Base-by-base conservation (phyloP, 176 grass and related monocot species). In the Tillandsia leiboldiana region DNA sequence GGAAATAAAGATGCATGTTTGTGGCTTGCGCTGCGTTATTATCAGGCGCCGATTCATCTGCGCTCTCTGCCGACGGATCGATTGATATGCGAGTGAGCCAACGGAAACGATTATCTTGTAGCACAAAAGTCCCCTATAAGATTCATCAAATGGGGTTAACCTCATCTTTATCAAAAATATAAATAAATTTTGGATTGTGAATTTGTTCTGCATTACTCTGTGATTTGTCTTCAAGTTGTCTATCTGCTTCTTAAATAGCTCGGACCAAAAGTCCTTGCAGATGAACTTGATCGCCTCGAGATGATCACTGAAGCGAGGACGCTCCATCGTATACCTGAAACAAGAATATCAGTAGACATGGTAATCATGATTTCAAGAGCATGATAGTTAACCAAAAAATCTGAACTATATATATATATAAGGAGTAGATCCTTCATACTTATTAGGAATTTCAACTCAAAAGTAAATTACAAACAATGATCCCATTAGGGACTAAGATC, bases 211-310 rank as follows among this genome's bases (percentile, higher is more conserved):
- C 57, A 77, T 88, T 83, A 97, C 94, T 72, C 94, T 97, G 61
- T 97, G 94, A 75, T 92, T 97, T 65, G 89, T 97, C 80, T 92
- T 97, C 72, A 97, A 70, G 68, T 97, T 97, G 79, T 97, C 94
- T 50, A 97, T 92, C 71, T 92, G 89, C 29, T 92, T 97, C 70
- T 97, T 97, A 82, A 97, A 97, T 53, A 97, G 62, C 77, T 87
- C 89, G 3, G 89, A 87, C 94, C 94, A 97, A 77, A 97, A 92
- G 67, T 97, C 94, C 81, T 97, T 97, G 72, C 94, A 97, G 73
- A 97, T 97, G 76, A 97, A 97, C 66, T 97, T 92, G 70, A 97
- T 97, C 24, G 89, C 94, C 70, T 97, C 94, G 24, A 97, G 87
- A 71, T 92, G 94, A 90, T 97, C 86, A 63, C 69, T 89, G 51